Conservation (phyloP, 306 rosid genomes). For the apple (Malus domestica) region ASM211411v1 NC_041799.1:35547001-35547500, state of each 20-base stretch:
- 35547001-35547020: constrained; percentile 92
- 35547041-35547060: constrained; percentile 85
- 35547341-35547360: constrained; percentile 37
- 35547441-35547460: constrained; percentile 62
- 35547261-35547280: constrained; percentile 23
- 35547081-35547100: constrained; percentile 62
- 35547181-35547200: constrained; percentile 61
- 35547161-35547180: constrained; percentile 71
- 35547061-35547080: constrained; percentile 94
- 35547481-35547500: constrained; percentile 61
- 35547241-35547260: constrained; percentile 73
- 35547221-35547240: constrained; percentile 35
- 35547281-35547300: constrained; percentile 28
- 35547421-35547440: constrained; percentile 43
- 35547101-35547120: constrained; percentile 37
- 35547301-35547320: constrained; percentile 34
- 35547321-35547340: constrained; percentile 44
- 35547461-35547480: constrained; percentile 67
- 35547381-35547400: constrained; percentile 29
- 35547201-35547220: constrained; percentile 42
- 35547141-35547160: constrained; percentile 69
- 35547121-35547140: constrained; percentile 56
- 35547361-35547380: constrained; percentile 49
- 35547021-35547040: constrained; percentile 77
- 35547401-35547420: constrained; percentile 47